Conservation (phyloP, 352 stramenopile species). For the Globisporangium cederbergense region DNA sequence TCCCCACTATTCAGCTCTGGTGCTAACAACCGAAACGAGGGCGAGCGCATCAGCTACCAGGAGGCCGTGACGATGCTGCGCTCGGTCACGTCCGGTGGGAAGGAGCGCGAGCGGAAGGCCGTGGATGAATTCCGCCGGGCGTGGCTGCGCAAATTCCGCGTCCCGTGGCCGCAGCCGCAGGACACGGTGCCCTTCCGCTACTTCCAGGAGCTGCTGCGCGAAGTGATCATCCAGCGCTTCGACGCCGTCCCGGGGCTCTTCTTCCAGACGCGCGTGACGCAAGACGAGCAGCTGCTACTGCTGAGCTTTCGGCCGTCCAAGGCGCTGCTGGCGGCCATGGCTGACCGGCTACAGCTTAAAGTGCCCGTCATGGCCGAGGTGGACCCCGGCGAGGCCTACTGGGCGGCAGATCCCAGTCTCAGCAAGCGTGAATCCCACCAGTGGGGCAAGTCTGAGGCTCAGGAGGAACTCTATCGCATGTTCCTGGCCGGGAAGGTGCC, state of each 20-base stretch:
- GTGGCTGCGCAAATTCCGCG: conserved; percentile 73
- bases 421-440: conserved; percentile 26
- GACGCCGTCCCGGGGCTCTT: conserved; percentile 42
- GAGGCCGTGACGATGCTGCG: conserved; percentile 50
- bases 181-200: conserved; percentile 51
- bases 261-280: conserved; percentile 25
- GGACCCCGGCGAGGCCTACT: conserved; percentile 40
- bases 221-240: conserved; percentile 68
- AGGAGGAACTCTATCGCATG: conserved; percentile 68
- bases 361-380: conserved; percentile 50
- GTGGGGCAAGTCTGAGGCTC: conserved; percentile 35
- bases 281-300: conserved; percentile 28
- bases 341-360: conserved; percentile 37
- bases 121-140: conserved; percentile 47
- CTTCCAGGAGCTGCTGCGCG: conserved; percentile 65
- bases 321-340: conserved; percentile 39
- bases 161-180: conserved; percentile 28
- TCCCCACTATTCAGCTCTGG: not conserved
- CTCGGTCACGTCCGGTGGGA: conserved; percentile 41
- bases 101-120: conserved; percentile 34
- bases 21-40: not conserved
- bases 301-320: conserved; percentile 52
- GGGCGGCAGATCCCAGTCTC: conserved; percentile 21
- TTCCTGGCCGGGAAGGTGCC: conserved; percentile 65
- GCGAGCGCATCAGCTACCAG: conserved; percentile 41